These are phyloP conservation scores for Xylariaceae sp. DNA, from an alignment of 2,329 filamentous ascomycete species.

Conservation along the genomic window DNA sequence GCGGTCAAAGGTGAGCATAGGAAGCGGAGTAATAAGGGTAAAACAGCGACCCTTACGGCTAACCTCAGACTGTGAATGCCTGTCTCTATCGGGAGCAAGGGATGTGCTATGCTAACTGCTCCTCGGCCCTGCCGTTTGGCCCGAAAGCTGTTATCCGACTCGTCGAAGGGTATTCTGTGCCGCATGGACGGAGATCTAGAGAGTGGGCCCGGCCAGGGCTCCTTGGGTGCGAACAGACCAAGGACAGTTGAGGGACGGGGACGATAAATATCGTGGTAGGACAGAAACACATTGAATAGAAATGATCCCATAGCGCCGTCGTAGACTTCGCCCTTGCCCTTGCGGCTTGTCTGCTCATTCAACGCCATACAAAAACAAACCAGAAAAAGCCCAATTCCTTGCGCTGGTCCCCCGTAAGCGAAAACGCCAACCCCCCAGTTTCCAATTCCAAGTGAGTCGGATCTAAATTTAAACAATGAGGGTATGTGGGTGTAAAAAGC, in stretches of 20 bases:
- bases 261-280: too few species aligned
- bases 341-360: constrained; percentile 10
- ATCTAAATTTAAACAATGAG: constrained; percentile 7
- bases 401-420: constrained; percentile 19
- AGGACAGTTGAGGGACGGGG: constrained; percentile 14
- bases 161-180: constrained; percentile 1
- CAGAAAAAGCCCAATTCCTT: constrained; percentile 14
- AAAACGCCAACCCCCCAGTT: constrained; percentile 17
- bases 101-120: constrained; percentile 10
- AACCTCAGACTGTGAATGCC: constrained; percentile 2
- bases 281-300: neutral
- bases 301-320: constrained; percentile 21
- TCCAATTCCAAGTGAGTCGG: constrained; percentile 3
- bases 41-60: constrained; percentile 15
- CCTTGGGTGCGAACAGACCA: constrained; percentile 1
- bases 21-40: neutral
- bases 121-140: constrained; percentile 15
- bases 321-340: constrained; percentile 9
- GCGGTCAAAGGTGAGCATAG: neutral
- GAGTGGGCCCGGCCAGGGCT: constrained; percentile 11
- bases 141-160: constrained; percentile 11
- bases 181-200: neutral
- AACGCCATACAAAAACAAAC: constrained; percentile 18
- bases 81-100: constrained; percentile 4
- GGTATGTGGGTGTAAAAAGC: constrained; percentile 12